A percentile compares a stretch with the other conserved stretches of the same genome.
Evolutionary conservation across 2,329 filamentous ascomycete species (phyloP).

Genomic region (Fusarium tupiense): DNA sequence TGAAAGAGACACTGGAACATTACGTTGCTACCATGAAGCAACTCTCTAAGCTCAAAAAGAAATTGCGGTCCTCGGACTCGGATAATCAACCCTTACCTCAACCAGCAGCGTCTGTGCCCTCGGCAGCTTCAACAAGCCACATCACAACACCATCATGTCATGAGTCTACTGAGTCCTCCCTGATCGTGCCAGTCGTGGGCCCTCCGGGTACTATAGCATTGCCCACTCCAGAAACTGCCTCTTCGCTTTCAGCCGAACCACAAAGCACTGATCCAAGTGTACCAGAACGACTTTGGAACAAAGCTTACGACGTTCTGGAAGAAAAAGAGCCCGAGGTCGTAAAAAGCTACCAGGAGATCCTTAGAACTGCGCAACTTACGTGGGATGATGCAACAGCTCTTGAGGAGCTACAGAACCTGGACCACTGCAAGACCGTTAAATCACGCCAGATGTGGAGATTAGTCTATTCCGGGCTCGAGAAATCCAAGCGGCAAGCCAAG

Average conservation of each 20-base stretch:
- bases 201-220: rapidly evolving
- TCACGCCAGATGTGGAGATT: neutral
- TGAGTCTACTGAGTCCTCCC: rapidly evolving
- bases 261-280: rapidly evolving
- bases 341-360: neutral
- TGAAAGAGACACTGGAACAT: rapidly evolving
- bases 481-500: neutral
- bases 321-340: rapidly evolving
- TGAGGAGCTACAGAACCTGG: rapidly evolving
- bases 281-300: neutral
- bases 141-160: neutral
- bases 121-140: neutral
- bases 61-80: neutral
- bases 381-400: rapidly evolving
- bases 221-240: rapidly evolving
- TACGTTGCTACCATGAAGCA: rapidly evolving
- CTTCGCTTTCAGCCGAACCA: rapidly evolving
- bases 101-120: neutral
- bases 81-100: rapidly evolving
- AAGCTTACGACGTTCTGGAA: rapidly evolving
- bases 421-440: rapidly evolving
- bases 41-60: neutral
- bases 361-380: rapidly evolving
- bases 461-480: neutral
- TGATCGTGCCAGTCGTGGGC: rapidly evolving